Evolutionary conservation across 345 rosid genomes (phyloP).

Genomic region (Citrus hindsii): DNA sequence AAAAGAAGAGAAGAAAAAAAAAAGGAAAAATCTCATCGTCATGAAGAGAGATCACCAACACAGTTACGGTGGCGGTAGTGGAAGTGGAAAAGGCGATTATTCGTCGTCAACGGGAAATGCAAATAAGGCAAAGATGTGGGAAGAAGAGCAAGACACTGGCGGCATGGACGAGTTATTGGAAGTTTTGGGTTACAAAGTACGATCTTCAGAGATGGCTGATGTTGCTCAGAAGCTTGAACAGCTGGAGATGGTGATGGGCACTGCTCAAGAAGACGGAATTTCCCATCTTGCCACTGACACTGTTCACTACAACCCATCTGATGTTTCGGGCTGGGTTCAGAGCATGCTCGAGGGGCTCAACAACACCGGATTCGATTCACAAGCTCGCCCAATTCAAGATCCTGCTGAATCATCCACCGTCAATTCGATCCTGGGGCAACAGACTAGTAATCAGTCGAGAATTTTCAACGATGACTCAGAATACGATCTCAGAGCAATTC

Average conservation of each 20-base stretch:
- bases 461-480: slow-evolving; percentile 47
- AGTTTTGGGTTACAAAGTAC: slow-evolving; percentile 77
- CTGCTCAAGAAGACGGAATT: slow-evolving; percentile 61
- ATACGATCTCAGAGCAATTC: slow-evolving; percentile 75
- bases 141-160: slow-evolving; percentile 50
- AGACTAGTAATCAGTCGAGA: slow-evolving; percentile 2
- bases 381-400: slow-evolving; percentile 14
- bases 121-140: slow-evolving; percentile 40
- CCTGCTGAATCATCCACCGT: slow-evolving; percentile 28
- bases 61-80: slow-evolving; percentile 24
- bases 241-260: slow-evolving; percentile 72
- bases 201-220: slow-evolving; percentile 81
- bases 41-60: slow-evolving; percentile 59
- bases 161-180: slow-evolving; percentile 90
- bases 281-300: slow-evolving; percentile 53
- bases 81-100: slow-evolving; percentile 19
- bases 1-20: background rate
- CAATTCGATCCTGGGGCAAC: slow-evolving; percentile 11
- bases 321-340: slow-evolving; percentile 69
- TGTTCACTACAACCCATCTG: slow-evolving; percentile 78
- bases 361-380: slow-evolving; percentile 18
- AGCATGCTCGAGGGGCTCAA: slow-evolving; percentile 65
- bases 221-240: slow-evolving; percentile 88
- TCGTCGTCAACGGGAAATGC: slow-evolving; percentile 37
- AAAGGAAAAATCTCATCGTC: background rate